Evolutionary conservation across 2,329 filamentous ascomycete species (phyloP).

Genomic region (Colletotrichum camelliae): DNA sequence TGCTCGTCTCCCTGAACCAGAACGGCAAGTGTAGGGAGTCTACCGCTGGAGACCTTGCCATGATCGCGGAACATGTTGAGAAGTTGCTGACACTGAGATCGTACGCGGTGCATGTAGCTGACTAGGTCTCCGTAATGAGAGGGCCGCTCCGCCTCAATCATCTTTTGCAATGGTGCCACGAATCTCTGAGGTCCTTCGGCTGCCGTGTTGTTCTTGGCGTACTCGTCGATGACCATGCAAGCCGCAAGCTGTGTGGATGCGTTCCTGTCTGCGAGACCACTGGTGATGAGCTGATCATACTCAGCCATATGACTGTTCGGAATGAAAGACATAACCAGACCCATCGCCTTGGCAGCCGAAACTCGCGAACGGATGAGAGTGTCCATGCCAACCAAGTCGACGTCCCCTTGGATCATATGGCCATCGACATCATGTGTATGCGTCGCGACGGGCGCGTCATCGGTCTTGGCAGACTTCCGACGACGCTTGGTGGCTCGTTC

Average conservation of each 20-base stretch:
- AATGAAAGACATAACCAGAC: slow-evolving; percentile 79
- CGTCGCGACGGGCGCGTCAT: slow-evolving; percentile 67
- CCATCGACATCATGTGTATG: slow-evolving; percentile 95
- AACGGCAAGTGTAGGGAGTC: slow-evolving; percentile 82
- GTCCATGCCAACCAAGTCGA: slow-evolving; percentile 91
- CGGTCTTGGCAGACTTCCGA: slow-evolving; percentile 83
- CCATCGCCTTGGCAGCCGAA: slow-evolving; percentile 85
- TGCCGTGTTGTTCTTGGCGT: slow-evolving; percentile 65
- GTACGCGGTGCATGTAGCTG: slow-evolving; percentile 85
- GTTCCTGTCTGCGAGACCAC: slow-evolving; percentile 72
- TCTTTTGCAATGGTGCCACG: slow-evolving; percentile 68
- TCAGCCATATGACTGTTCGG: slow-evolving; percentile 66
- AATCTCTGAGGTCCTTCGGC: slow-evolving; percentile 61
- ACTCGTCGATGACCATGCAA: slow-evolving; percentile 87
- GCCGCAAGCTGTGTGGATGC: slow-evolving; percentile 88
- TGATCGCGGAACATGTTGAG: slow-evolving; percentile 92
- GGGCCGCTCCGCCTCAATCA: slow-evolving; percentile 84
- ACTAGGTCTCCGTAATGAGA: slow-evolving; percentile 87
- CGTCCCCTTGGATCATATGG: slow-evolving; percentile 96
- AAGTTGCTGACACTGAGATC: slow-evolving; percentile 89
- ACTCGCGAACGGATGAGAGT: slow-evolving; percentile 87
- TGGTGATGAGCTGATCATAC: slow-evolving; percentile 70
- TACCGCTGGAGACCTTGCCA: slow-evolving; percentile 77
- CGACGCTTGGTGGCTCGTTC: slow-evolving; percentile 77
- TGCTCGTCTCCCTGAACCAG: slow-evolving; percentile 93